Evolutionary conservation across 306 rosid species (phyloP).

Genomic region (Vicia villosa): DNA sequence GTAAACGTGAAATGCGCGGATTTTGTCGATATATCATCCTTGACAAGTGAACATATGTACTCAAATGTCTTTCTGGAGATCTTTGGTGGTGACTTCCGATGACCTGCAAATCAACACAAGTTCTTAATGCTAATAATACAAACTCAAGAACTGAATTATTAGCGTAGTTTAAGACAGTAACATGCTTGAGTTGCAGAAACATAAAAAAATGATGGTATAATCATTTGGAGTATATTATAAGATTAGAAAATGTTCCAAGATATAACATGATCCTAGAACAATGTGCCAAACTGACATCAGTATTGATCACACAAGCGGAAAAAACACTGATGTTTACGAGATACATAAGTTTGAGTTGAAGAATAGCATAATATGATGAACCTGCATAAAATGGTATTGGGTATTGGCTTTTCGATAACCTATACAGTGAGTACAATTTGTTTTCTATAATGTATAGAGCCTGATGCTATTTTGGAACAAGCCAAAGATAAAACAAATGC

Average conservation of each 20-base stretch:
- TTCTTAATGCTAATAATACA: background rate
- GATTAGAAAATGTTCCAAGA: slow-evolving; percentile 14
- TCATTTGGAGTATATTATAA: background rate
- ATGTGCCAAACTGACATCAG: slow-evolving; percentile 3
- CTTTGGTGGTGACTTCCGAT: slow-evolving; percentile 52
- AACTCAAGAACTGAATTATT: background rate
- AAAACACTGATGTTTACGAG: background rate
- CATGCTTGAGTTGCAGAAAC: slow-evolving; percentile 4
- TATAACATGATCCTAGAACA: slow-evolving; percentile 7
- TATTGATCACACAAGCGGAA: background rate
- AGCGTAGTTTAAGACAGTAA: slow-evolving; percentile 10
- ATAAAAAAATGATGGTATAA: slow-evolving; percentile 1
- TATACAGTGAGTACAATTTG: too few relatives aligned
- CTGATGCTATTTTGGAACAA: too few relatives aligned
- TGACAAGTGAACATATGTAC: slow-evolving; percentile 85
- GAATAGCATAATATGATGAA: background rate
- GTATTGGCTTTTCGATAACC: background rate
- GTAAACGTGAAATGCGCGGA: slow-evolving; percentile 60
- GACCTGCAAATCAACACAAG: slow-evolving; percentile 51
- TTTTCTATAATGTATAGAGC: too few relatives aligned
- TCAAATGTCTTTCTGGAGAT: slow-evolving; percentile 70
- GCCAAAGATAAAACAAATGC: background rate
- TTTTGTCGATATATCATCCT: slow-evolving; percentile 71
- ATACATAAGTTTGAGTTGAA: background rate
- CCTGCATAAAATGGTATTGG: slow-evolving; percentile 3